A percentile compares a stretch with the other conserved stretches of the same genome.
These are phyloP conservation scores for Brassica incana DNA, from an alignment of 345 rosid species.

Conservation along the genomic window DNA sequence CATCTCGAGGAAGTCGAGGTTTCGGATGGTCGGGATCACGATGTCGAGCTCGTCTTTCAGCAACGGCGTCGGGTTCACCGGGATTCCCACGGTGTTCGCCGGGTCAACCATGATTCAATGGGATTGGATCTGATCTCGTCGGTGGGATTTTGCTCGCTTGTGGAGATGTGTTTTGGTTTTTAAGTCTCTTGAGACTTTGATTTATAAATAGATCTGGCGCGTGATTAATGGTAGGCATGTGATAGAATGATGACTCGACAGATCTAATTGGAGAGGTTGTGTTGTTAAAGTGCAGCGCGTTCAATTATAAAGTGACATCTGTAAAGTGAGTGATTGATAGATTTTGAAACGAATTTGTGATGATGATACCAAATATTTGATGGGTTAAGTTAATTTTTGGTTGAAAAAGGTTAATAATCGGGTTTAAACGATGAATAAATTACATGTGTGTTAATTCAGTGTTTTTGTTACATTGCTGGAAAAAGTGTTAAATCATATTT, in stretches of 20 bases:
- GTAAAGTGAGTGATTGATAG: neutral
- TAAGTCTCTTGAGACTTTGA: neutral
- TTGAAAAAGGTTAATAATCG: neutral
- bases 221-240: constrained; percentile 16
- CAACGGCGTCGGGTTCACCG: constrained; percentile 43
- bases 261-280: neutral
- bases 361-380: neutral
- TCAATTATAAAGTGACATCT: neutral
- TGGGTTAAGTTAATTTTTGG: neutral
- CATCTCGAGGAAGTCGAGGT: constrained; percentile 94
- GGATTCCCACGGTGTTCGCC: constrained; percentile 46
- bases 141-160: neutral
- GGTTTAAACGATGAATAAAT: neutral
- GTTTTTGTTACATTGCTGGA: neutral
- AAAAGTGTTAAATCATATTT: neutral
- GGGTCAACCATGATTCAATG: constrained; percentile 49
- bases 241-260: neutral
- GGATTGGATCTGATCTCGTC: constrained; percentile 12
- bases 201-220: constrained; percentile 35
- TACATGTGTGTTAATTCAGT: neutral
- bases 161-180: neutral
- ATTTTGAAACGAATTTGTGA: neutral
- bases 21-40: constrained; percentile 90
- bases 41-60: constrained; percentile 91
- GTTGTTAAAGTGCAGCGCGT: neutral